These are phyloP conservation scores for Boletus rubescentipes DNA, from an alignment of 768 basidiomycete genomes.

Conservation along the genomic window DNA sequence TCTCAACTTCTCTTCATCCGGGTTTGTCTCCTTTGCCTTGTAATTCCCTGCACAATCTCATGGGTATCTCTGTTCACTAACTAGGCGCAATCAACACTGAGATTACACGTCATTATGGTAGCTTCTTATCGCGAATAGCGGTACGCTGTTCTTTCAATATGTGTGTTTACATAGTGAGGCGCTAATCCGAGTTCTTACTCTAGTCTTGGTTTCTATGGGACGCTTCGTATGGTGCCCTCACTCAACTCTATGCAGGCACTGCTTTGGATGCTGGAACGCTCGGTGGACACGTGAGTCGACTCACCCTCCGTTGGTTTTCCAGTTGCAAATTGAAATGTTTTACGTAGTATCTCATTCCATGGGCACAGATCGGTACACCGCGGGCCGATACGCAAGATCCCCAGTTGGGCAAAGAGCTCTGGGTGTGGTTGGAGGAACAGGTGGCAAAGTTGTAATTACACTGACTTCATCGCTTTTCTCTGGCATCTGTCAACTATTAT, in stretches of 20 bases:
- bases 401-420: slow-evolving; percentile 11
- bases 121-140: background rate
- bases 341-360: slow-evolving; percentile 8
- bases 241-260: slow-evolving; percentile 11
- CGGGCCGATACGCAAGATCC: slow-evolving; percentile 2
- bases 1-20: slow-evolving; percentile 45
- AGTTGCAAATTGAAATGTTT: background rate
- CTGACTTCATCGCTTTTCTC: no score
- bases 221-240: slow-evolving; percentile 4
- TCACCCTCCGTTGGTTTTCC: background rate
- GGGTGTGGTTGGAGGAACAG: slow-evolving; percentile 13
- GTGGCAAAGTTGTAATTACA: background rate
- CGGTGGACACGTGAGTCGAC: slow-evolving; percentile 4
- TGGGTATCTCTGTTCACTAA: background rate
- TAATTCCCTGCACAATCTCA: background rate
- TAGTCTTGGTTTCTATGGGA: background rate
- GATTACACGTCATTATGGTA: background rate
- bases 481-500: no score
- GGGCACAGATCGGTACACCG: slow-evolving; percentile 1
- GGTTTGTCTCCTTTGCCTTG: slow-evolving; percentile 22
- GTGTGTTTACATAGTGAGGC: background rate
- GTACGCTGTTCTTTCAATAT: background rate
- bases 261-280: slow-evolving; percentile 3
- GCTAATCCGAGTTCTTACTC: background rate
- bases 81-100: slow-evolving; percentile 6